A percentile compares a stretch with the other conserved stretches of the same genome.
phyloP scores from a whole-genome alignment of 257 asterid species.

The Solanum megistacrolobum region DNA sequence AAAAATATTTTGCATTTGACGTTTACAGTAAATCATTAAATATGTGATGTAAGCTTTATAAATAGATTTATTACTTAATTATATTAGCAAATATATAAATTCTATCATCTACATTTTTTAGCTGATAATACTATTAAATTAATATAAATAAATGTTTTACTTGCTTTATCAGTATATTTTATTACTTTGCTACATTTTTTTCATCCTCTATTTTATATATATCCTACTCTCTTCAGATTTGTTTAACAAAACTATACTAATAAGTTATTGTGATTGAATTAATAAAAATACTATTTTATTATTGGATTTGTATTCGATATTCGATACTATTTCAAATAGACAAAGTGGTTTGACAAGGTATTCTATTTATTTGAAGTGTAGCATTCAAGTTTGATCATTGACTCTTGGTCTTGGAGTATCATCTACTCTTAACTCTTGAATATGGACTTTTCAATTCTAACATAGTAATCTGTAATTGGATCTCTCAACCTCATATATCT shows the following conservation, averaged over 20 bases:
- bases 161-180: not conserved
- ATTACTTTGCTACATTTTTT: not conserved
- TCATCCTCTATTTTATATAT: not conserved
- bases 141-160: not conserved
- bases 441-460: not conserved
- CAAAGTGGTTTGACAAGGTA: not conserved
- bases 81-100: not conserved
- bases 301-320: not conserved
- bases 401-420: not conserved
- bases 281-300: not conserved
- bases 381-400: not conserved
- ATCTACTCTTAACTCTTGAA: not conserved
- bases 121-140: not conserved
- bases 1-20: not conserved
- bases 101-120: not conserved
- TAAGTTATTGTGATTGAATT: accelerated
- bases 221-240: accelerated
- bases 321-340: not conserved
- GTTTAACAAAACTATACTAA: not conserved
- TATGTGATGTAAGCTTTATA: not conserved
- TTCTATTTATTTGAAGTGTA: not conserved
- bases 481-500: not conserved
- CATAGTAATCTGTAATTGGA: not conserved
- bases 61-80: not conserved
- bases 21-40: not conserved